Conservation (phyloP, 331 rosid species). For the Malus hybrid region DNA sequence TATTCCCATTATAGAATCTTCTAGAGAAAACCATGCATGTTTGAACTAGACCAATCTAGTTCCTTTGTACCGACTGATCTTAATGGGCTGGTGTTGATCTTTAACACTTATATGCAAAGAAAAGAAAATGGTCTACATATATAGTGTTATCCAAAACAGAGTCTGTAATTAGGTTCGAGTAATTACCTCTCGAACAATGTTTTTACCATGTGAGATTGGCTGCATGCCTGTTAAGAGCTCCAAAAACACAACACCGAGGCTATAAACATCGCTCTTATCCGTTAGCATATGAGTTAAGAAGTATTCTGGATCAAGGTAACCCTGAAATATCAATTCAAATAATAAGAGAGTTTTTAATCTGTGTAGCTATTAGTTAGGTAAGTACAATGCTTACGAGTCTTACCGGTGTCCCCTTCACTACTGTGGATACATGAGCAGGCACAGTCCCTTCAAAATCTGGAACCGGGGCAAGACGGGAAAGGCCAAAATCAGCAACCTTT, state of each 20-base stretch:
- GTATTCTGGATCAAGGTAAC: constrained; percentile 96
- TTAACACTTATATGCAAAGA: background rate
- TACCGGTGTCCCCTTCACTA: constrained; percentile 97
- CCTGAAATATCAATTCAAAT: constrained; percentile 39
- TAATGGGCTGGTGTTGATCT: too few relatives aligned
- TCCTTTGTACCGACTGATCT: too few relatives aligned
- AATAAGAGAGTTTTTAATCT: background rate
- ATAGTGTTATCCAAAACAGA: too few relatives aligned
- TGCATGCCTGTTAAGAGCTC: constrained; percentile 83
- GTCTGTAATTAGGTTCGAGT: background rate
- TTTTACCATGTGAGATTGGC: constrained; percentile 87
- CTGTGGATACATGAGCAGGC: constrained; percentile 84
- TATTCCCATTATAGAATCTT: too few relatives aligned
- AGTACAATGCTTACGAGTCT: constrained; percentile 11
- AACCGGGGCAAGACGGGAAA: constrained; percentile 90
- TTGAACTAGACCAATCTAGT: too few relatives aligned
- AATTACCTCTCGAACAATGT: constrained; percentile 86
- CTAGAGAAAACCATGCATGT: too few relatives aligned
- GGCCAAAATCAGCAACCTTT: constrained; percentile 98
- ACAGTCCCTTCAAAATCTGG: constrained; percentile 72
- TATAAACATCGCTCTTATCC: constrained; percentile 90
- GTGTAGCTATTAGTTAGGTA: background rate
- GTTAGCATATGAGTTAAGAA: constrained; percentile 80
- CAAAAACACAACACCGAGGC: constrained; percentile 84
- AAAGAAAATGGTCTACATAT: background rate